phyloP scores from a whole-genome alignment of 768 basidiomycete genomes.

The Mycena filopes region DNA sequence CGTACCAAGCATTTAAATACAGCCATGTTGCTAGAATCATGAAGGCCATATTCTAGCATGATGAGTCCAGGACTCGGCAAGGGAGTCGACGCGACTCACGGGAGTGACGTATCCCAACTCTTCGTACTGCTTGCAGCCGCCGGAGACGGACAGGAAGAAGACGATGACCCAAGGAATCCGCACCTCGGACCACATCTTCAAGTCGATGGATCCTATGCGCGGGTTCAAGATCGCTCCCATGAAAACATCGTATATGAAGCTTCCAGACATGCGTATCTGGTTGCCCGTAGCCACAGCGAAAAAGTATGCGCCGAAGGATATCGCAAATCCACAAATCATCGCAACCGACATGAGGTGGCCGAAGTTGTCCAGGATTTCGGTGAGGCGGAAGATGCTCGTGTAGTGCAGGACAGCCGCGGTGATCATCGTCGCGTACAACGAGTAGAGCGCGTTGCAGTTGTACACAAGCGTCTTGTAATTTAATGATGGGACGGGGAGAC shows the following conservation, averaged over 20 bases:
- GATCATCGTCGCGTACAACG: slow-evolving; percentile 84
- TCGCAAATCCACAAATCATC: slow-evolving; percentile 89
- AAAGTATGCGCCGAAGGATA: slow-evolving; percentile 86
- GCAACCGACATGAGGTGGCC: slow-evolving; percentile 96
- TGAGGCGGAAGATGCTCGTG: slow-evolving; percentile 87
- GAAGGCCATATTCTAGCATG: slow-evolving; percentile 88
- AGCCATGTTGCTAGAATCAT: slow-evolving; percentile 96
- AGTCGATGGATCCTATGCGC: slow-evolving; percentile 87
- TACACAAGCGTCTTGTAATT: slow-evolving; percentile 93
- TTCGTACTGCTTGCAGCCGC: slow-evolving; percentile 96
- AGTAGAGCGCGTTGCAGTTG: slow-evolving; percentile 94
- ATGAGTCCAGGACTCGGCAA: neutral
- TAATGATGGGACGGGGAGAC: slow-evolving; percentile 95
- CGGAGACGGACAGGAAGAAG: slow-evolving; percentile 92
- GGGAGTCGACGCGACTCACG: slow-evolving; percentile 55
- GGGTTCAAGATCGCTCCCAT: slow-evolving; percentile 98
- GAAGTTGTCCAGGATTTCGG: slow-evolving; percentile 95
- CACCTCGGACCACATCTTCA: slow-evolving; percentile 99
- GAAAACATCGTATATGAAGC: slow-evolving; percentile 93
- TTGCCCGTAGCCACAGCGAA: slow-evolving; percentile 80
- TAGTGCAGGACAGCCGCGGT: slow-evolving; percentile 82
- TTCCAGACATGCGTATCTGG: slow-evolving; percentile 94
- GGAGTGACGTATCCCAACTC: slow-evolving; percentile 91
- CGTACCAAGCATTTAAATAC: slow-evolving; percentile 95
- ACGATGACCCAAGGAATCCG: slow-evolving; percentile 97